Evolutionary conservation across 441 rosid genomes (phyloP).

Genomic region (Aleurites moluccanus): DNA sequence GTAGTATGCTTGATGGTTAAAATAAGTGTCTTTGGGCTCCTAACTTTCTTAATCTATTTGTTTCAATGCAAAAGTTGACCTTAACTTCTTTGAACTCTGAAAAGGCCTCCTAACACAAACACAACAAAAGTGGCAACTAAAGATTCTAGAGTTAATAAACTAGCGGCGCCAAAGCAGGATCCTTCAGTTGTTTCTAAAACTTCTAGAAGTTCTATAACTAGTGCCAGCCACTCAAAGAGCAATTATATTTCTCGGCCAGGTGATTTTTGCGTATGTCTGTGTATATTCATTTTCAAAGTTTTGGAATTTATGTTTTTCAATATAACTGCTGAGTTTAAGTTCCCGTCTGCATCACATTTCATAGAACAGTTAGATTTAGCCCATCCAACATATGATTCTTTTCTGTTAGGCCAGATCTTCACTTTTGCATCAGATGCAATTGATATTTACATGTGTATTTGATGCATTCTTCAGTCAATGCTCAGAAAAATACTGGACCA

Average conservation of each 20-base stretch:
- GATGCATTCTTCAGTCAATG: constrained; percentile 35
- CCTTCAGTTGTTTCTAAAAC: constrained; percentile 31
- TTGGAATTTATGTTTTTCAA: not conserved
- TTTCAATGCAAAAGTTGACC: constrained; percentile 40
- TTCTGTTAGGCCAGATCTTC: not conserved
- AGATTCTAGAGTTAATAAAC: constrained; percentile 49
- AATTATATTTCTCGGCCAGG: constrained; percentile 53
- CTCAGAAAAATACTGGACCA: constrained; percentile 45
- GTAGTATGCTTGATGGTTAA: constrained; percentile 11
- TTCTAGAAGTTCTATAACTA: constrained; percentile 33
- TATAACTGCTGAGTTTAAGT: constrained; percentile 8
- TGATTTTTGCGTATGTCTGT: constrained; percentile 22
- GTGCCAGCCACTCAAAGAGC: constrained; percentile 37
- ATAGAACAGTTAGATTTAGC: not conserved
- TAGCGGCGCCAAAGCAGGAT: constrained; percentile 41
- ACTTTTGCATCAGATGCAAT: constrained; percentile 11
- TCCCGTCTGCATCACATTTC: constrained; percentile 1
- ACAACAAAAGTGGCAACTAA: constrained; percentile 39
- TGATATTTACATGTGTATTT: constrained; percentile 14
- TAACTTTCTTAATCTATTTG: constrained; percentile 10
- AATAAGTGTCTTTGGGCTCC: constrained; percentile 5
- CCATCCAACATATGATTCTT: not conserved
- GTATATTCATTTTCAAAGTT: not conserved
- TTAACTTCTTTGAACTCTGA: constrained; percentile 68
- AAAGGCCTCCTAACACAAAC: constrained; percentile 52